A percentile compares a stretch with the other conserved stretches of the same genome.
Evolutionary conservation across 2,329 filamentous ascomycete genomes (phyloP).

Genomic region (Acrodontium crateriforme): DNA sequence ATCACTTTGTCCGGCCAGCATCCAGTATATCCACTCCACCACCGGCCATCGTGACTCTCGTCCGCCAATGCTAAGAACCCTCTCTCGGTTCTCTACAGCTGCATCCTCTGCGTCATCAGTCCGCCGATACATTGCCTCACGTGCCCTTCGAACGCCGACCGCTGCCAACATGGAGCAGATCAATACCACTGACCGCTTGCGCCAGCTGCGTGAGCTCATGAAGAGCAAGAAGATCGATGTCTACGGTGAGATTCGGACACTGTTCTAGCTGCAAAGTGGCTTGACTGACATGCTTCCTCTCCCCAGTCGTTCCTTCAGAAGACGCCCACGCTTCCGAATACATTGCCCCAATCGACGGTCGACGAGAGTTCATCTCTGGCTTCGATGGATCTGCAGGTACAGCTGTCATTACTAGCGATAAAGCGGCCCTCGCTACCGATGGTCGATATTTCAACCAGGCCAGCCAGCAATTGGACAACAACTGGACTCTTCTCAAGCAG

Average conservation of each 20-base stretch:
- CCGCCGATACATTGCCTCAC: too few relatives aligned
- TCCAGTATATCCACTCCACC: too few relatives aligned
- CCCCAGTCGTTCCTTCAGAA: conserved; percentile 80
- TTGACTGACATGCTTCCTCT: conserved; percentile 23
- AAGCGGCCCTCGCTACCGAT: conserved; percentile 84
- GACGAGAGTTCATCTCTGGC: conserved; percentile 81
- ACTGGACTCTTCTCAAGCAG: conserved; percentile 87
- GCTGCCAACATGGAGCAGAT: conserved; percentile 58
- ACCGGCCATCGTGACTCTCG: too few relatives aligned
- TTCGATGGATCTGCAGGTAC: conserved; percentile 93
- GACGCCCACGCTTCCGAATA: conserved; percentile 97
- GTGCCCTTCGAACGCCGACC: too few relatives aligned
- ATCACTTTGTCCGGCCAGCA: too few relatives aligned
- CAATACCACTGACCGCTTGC: conserved; percentile 63
- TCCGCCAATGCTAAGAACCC: too few relatives aligned
- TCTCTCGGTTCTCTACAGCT: too few relatives aligned
- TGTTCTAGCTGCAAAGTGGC: conserved; percentile 11
- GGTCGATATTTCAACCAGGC: conserved; percentile 98
- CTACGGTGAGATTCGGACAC: conserved; percentile 52
- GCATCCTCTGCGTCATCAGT: too few relatives aligned
- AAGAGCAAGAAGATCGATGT: conserved; percentile 73
- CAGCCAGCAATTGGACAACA: conserved; percentile 72
- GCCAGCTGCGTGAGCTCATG: conserved; percentile 73
- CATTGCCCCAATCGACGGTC: conserved; percentile 86
- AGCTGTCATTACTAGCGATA: conserved; percentile 72